A percentile compares a stretch with the other conserved stretches of the same genome.
These are phyloP conservation scores for Chenopodium suecicum DNA, from an alignment of 148 eudicot genomes.

Conservation along the genomic window DNA sequence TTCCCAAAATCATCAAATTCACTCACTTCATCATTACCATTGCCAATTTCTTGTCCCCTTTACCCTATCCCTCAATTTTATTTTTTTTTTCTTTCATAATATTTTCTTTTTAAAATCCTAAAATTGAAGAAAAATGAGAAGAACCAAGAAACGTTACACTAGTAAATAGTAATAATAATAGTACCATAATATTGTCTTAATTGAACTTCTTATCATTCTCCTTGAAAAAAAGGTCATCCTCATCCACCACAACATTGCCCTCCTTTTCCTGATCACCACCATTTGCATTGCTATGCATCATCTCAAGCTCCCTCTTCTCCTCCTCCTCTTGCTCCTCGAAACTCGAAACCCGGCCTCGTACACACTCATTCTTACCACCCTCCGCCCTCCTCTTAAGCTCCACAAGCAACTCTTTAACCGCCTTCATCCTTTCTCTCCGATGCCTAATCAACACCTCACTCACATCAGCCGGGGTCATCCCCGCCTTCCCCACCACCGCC, in stretches of 20 bases:
- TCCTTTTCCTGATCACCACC: constrained; percentile 8
- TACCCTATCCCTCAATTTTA: constrained; percentile 17
- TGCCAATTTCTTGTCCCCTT: constrained; percentile 13
- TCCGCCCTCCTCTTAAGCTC: constrained; percentile 50
- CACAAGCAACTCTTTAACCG: constrained; percentile 51
- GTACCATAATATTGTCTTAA: not conserved
- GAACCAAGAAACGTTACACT: constrained; percentile 1
- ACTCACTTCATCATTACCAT: constrained; percentile 23
- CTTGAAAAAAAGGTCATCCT: not conserved
- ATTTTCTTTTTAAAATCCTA: not conserved
- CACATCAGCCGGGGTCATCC: constrained; percentile 87
- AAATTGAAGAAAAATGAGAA: not conserved
- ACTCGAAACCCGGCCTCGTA: constrained; percentile 2
- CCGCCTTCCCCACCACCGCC: constrained; percentile 48
- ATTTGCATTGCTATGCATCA: constrained; percentile 23
- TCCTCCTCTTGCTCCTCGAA: constrained; percentile 57
- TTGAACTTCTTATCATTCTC: constrained; percentile 15
- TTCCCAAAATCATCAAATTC: constrained; percentile 12
- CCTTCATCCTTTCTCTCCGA: constrained; percentile 51
- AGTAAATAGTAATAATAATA: not conserved
- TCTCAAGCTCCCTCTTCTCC: constrained; percentile 83
- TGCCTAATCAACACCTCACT: constrained; percentile 83
- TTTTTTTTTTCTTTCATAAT: not conserved
- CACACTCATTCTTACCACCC: constrained; percentile 16
- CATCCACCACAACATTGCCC: not conserved